These are phyloP conservation scores for Hemisphaericaspora lyxosophila DNA, from an alignment of 1,139 yeast species.

Conservation along the genomic window DNA sequence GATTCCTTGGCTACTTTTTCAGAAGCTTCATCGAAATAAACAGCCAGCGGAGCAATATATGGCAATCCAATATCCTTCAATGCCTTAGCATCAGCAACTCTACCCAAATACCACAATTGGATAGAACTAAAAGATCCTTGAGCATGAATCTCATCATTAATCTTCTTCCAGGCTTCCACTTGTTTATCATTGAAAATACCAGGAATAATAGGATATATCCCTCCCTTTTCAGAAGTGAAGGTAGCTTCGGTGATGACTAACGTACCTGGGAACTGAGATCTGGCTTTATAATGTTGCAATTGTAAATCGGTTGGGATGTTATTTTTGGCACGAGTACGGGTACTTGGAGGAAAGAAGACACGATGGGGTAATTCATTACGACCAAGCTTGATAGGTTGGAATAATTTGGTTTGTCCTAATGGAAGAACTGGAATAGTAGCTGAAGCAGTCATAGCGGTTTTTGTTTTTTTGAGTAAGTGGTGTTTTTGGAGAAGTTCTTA, in stretches of 20 bases:
- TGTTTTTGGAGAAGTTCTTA: too few relatives aligned
- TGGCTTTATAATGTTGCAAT: conserved; percentile 45
- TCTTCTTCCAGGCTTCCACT: conserved; percentile 47
- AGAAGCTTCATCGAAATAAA: conserved; percentile 17
- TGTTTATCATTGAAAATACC: conserved; percentile 51
- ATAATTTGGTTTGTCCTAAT: conserved; percentile 25
- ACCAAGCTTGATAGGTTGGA: conserved; percentile 47
- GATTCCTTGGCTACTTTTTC: conserved; percentile 25
- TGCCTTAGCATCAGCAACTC: conserved; percentile 43
- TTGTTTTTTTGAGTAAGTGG: too few relatives aligned
- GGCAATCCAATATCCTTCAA: conserved; percentile 32
- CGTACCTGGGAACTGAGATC: conserved; percentile 50
- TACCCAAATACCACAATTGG: conserved; percentile 63
- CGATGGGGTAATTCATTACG: conserved; percentile 31
- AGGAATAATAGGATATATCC: conserved; percentile 41
- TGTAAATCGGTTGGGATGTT: conserved; percentile 41
- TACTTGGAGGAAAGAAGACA: conserved; percentile 48
- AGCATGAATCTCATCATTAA: conserved; percentile 48
- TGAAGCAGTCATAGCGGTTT: conserved; percentile 12
- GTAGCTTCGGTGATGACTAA: conserved; percentile 40
- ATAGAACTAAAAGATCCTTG: conserved; percentile 48
- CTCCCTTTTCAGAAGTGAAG: conserved; percentile 17
- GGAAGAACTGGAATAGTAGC: neutral
- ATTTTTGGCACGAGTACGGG: conserved; percentile 43
- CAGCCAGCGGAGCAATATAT: conserved; percentile 21